Evolutionary conservation across 257 asterid genomes (phyloP).

Genomic region (Solanum virginianum): DNA sequence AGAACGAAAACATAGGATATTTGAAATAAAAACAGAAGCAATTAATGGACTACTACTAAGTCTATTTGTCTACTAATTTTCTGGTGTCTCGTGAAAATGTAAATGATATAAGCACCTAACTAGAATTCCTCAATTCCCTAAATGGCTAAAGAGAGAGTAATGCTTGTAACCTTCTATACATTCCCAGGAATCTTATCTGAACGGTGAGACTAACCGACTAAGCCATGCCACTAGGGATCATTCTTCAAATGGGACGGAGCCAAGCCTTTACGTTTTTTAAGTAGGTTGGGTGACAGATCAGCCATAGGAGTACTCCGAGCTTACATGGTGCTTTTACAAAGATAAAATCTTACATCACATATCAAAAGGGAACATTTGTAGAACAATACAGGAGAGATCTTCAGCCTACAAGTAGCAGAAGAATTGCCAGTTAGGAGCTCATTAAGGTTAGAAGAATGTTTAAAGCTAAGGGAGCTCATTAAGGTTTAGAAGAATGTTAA

Average conservation of each 20-base stretch:
- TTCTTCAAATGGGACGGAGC: too few relatives aligned
- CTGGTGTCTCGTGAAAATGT: not conserved
- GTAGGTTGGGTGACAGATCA: too few relatives aligned
- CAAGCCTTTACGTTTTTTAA: too few relatives aligned
- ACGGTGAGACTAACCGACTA: too few relatives aligned
- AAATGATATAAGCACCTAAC: not conserved
- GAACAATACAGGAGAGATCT: not conserved
- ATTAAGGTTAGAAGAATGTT: not conserved
- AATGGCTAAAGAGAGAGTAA: not conserved
- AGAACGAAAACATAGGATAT: not conserved
- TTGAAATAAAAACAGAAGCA: not conserved
- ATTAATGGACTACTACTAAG: not conserved
- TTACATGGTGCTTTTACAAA: not conserved
- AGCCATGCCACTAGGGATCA: too few relatives aligned
- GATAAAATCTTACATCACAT: not conserved
- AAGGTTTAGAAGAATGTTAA: not conserved
- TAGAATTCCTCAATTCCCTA: not conserved
- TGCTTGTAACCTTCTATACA: not conserved
- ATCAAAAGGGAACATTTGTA: not conserved
- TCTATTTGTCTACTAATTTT: not conserved
- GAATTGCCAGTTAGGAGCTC: not conserved
- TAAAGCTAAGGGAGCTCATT: not conserved
- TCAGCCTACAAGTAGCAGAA: not conserved
- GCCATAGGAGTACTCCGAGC: not conserved
- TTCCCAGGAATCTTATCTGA: not conserved